Conservation (phyloP, 2,329 filamentous ascomycete species). For the Blastomyces emzantsi region DNA sequence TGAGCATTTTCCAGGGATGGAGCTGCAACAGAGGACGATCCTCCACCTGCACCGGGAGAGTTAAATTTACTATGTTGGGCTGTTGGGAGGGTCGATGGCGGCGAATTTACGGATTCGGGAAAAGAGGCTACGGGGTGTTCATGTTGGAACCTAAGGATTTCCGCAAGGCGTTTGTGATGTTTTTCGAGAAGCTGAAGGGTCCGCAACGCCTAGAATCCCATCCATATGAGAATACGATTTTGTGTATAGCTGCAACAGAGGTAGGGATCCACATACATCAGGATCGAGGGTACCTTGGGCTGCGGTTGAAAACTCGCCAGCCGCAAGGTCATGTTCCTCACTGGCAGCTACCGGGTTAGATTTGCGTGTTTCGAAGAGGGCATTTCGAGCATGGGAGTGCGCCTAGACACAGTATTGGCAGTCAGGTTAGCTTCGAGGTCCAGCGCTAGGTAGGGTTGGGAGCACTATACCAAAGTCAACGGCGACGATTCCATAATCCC, state of each 20-base stretch:
- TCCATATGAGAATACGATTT: conserved; percentile 9
- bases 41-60: conserved; percentile 14
- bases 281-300: conserved; percentile 58
- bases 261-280: conserved; percentile 37
- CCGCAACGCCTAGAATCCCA: conserved; percentile 63
- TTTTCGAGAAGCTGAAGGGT: conserved; percentile 77
- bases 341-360: conserved; percentile 70
- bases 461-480: conserved; percentile 50
- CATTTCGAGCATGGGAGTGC: conserved; percentile 80
- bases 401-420: conserved; percentile 46
- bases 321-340: conserved; percentile 79
- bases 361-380: conserved; percentile 60
- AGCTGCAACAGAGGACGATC: conserved; percentile 14
- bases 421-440: conserved; percentile 16
- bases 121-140: conserved; percentile 36
- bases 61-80: conserved; percentile 16
- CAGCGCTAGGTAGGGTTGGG: neutral
- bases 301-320: conserved; percentile 78
- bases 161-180: conserved; percentile 76
- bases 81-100: conserved; percentile 11
- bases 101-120: conserved; percentile 14
- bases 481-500: conserved; percentile 58
- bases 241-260: neutral
- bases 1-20: conserved; percentile 26
- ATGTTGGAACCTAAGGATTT: conserved; percentile 64